Percentiles rank a stretch among this genome's conserved stretches.
These are phyloP conservation scores for Arabidopsis arenosa DNA, from an alignment of 345 rosid species.

Conservation along the genomic window DNA sequence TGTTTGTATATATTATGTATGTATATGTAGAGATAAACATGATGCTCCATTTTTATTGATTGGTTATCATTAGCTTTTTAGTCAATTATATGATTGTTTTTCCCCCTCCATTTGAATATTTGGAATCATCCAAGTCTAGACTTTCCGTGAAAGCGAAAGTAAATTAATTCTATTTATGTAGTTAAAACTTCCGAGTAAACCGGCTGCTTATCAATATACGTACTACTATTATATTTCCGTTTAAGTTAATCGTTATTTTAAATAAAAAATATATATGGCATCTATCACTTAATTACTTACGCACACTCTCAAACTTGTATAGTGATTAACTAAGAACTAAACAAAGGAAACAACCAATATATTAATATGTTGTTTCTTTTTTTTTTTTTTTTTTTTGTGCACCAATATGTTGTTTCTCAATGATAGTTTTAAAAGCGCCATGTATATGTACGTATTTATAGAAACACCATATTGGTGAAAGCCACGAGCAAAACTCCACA, in stretches of 20 bases:
- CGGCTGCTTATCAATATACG: neutral
- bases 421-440: conserved; percentile 32
- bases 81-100: conserved; percentile 47
- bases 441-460: conserved; percentile 37
- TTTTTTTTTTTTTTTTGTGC: no score
- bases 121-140: conserved; percentile 43
- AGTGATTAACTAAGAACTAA: neutral
- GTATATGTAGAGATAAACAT: conserved; percentile 31
- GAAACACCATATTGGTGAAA: conserved; percentile 45
- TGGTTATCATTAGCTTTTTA: conserved; percentile 47
- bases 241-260: neutral
- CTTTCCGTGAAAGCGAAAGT: conserved; percentile 47
- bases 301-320: no score
- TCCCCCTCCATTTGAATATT: conserved; percentile 21
- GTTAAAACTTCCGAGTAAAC: neutral
- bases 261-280: neutral
- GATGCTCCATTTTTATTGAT: conserved; percentile 45
- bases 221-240: neutral
- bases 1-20: conserved; percentile 3
- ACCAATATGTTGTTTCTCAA: conserved; percentile 2
- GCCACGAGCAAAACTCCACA: conserved; percentile 48
- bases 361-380: neutral
- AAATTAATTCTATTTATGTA: neutral
- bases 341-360: neutral
- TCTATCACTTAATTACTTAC: no score